Evolutionary conservation across 768 basidiomycete genomes (phyloP), one percentile per base, ranked within the genome.

Genomic region (Agaricus subrufescens): DNA sequence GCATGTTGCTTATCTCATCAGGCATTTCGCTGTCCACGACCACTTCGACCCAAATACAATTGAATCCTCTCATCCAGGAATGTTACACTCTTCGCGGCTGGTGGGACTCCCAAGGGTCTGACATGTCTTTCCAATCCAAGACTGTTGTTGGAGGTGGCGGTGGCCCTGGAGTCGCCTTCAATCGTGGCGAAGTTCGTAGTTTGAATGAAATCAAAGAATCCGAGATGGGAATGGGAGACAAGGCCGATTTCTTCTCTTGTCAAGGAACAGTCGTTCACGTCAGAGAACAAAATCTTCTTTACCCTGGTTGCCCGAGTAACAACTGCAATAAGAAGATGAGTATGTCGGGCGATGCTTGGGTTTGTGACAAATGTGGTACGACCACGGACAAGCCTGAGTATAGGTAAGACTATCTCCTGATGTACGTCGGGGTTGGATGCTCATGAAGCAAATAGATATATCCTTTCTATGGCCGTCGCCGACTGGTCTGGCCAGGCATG

Each of bases 21-120:
- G 91, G 92, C 14, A 85, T 94, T 51, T 89, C 82, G 1, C 79
- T 99, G 47, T 94, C 92, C 1, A 88, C 91, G 85, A 75, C 85
- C 61, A 87, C 85, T 66, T 82, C 85, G 4, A 90, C 89, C 57
- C 84, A 82, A 3, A 88, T 97, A 86, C 73, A 81, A n/a, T 67
- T 91, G 63, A 87, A 94, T 61, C 96, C 96, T 5, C 92, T 98
- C 61, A 89, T 95, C n/a, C 76, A 82, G n/a, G 91, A 94, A 54
- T 90, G 91, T 1, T 91, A 94, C 65, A 65, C 73, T 1, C 77
- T 98, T 43, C 83, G 92, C 46, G 97, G 96, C 40, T 99, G 97
- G 97, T 98, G 84, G 68, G 92, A 95, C 57, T 78, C 79, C 8
- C 70, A 76, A 19, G 96, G 94, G 1, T 68, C 76, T 1, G 72